phyloP scores from a whole-genome alignment of 2,329 filamentous ascomycete species.

The Arthrobotrys iridis region DNA sequence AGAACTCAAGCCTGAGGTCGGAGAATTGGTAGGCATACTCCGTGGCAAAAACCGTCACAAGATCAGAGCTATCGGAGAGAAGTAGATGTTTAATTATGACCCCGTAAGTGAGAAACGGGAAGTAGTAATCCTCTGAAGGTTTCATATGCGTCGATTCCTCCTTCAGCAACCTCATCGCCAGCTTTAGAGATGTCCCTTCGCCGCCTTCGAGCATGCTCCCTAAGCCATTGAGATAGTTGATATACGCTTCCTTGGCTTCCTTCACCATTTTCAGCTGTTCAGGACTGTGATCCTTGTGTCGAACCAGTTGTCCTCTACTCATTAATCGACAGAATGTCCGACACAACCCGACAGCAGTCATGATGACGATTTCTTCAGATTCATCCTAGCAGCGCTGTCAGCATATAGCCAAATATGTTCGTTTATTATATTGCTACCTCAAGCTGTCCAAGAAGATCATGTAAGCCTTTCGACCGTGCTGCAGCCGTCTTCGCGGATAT shows the following conservation, averaged over 20 bases:
- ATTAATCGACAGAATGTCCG: constrained; percentile 85
- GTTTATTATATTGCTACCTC: constrained; percentile 60
- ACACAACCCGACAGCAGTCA: constrained; percentile 82
- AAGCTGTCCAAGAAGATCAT: constrained; percentile 70
- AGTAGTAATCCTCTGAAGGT: constrained; percentile 71
- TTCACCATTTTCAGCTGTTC: constrained; percentile 77
- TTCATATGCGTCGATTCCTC: constrained; percentile 74
- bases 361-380: constrained; percentile 69
- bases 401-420: not conserved
- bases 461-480: constrained; percentile 72
- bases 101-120: constrained; percentile 74
- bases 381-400: constrained; percentile 60
- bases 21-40: constrained; percentile 83
- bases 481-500: constrained; percentile 92
- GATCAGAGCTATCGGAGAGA: constrained; percentile 65
- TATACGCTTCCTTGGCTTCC: constrained; percentile 80
- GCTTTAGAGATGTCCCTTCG: constrained; percentile 75
- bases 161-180: constrained; percentile 86
- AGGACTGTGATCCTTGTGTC: constrained; percentile 73
- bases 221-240: constrained; percentile 75
- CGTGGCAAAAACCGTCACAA: constrained; percentile 77
- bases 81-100: constrained; percentile 73
- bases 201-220: constrained; percentile 70
- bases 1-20: constrained; percentile 85
- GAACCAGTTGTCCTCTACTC: constrained; percentile 75